Percentiles rank a stretch among this genome's conserved stretches.
phyloP scores from a whole-genome alignment of 2,329 filamentous ascomycete species.

The Scedosporium apiospermum region DNA sequence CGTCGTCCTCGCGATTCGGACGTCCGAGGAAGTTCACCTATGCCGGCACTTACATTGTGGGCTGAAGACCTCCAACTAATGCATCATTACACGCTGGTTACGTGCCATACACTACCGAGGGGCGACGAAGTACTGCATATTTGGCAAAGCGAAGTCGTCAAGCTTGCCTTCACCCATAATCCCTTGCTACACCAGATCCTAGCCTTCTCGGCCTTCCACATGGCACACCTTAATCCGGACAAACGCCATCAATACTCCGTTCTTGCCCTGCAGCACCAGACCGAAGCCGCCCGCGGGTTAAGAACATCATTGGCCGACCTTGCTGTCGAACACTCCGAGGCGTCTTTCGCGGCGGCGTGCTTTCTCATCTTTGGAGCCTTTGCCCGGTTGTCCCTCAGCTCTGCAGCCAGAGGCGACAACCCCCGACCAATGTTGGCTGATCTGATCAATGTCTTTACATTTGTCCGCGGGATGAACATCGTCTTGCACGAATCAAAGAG shows the following conservation, averaged over 20 bases:
- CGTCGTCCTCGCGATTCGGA: not conserved
- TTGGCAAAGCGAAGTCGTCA: slow-evolving; percentile 20
- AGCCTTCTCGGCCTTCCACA: slow-evolving; percentile 20
- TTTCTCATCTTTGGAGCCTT: slow-evolving; percentile 22
- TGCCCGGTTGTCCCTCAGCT: slow-evolving; percentile 13
- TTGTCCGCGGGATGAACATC: slow-evolving; percentile 1
- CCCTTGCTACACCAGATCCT: slow-evolving; percentile 23
- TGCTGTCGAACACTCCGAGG: slow-evolving; percentile 19
- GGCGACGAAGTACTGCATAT: slow-evolving; percentile 16
- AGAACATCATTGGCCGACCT: slow-evolving; percentile 16
- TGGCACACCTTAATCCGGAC: slow-evolving; percentile 17
- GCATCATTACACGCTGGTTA: slow-evolving; percentile 23
- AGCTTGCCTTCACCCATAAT: slow-evolving; percentile 16
- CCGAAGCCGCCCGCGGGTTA: slow-evolving; percentile 20
- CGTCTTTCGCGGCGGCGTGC: slow-evolving; percentile 22
- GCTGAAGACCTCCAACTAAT: slow-evolving; percentile 25
- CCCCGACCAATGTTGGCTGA: not conserved
- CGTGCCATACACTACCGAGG: slow-evolving; percentile 21
- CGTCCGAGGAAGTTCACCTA: slow-evolving; percentile 1
- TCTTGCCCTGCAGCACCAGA: slow-evolving; percentile 23
- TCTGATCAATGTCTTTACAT: not conserved
- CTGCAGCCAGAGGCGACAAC: not conserved
- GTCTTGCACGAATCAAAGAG: not conserved
- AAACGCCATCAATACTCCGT: slow-evolving; percentile 15
- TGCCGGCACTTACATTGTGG: slow-evolving; percentile 17